Evolutionary conservation across 163 green algal genomes (phyloP).

Genomic region (Botryococcus braunii): DNA sequence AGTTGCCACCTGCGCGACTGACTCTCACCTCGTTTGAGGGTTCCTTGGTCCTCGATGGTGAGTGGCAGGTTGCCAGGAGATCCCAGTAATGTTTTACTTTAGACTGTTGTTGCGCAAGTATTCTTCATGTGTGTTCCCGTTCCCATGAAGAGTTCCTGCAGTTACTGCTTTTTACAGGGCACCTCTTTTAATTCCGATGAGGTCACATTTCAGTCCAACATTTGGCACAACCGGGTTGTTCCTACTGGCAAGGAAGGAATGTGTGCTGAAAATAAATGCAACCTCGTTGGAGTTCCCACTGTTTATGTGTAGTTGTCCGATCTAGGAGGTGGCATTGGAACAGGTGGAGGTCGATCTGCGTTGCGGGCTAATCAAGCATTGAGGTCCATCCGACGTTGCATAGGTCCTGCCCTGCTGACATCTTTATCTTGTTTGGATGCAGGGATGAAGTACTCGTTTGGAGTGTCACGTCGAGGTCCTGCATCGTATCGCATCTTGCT

Average conservation of each 20-base stretch:
- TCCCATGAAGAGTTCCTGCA: too few relatives aligned
- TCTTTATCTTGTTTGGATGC: slow-evolving; percentile 1
- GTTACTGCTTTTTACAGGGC: neutral
- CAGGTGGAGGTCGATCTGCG: too few relatives aligned
- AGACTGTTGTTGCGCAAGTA: too few relatives aligned
- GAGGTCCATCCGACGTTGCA: too few relatives aligned
- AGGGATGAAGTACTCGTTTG: slow-evolving; percentile 70
- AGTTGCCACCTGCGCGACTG: slow-evolving; percentile 77
- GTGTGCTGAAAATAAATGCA: neutral
- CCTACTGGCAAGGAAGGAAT: slow-evolving; percentile 12
- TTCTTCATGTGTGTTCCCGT: too few relatives aligned
- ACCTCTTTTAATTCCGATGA: too few relatives aligned
- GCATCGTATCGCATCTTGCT: slow-evolving; percentile 32
- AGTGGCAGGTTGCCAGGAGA: neutral
- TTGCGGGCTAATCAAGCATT: too few relatives aligned
- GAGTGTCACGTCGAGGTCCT: slow-evolving; percentile 40
- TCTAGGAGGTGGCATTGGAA: too few relatives aligned
- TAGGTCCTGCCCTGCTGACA: too few relatives aligned
- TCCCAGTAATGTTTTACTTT: too few relatives aligned
- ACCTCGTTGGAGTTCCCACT: neutral
- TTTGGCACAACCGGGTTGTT: neutral
- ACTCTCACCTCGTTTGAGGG: slow-evolving; percentile 53
- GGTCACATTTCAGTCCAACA: too few relatives aligned
- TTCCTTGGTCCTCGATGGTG: slow-evolving; percentile 71
- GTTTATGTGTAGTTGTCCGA: too few relatives aligned